phyloP scores from a whole-genome alignment of 1,139 yeast genomes.

The Kodamaea sp. region DNA sequence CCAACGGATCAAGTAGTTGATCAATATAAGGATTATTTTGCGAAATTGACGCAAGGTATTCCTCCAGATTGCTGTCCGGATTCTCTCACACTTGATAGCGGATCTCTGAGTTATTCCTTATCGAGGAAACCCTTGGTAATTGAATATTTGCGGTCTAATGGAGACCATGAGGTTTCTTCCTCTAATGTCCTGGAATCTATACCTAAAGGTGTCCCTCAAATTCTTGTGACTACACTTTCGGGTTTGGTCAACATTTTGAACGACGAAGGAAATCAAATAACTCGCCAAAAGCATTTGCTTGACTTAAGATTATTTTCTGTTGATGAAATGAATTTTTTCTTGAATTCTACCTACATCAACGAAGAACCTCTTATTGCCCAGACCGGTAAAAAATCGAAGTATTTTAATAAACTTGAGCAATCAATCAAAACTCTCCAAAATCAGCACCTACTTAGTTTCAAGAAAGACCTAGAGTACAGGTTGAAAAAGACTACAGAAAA shows the following conservation, averaged over 20 bases:
- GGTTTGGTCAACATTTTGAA: conserved; percentile 11
- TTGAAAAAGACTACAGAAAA: conserved; percentile 5
- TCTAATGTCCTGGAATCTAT: conserved; percentile 2
- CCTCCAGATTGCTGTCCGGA: conserved; percentile 29
- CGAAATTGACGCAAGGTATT: conserved; percentile 17
- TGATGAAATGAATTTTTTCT: conserved; percentile 24
- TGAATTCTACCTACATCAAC: conserved; percentile 17
- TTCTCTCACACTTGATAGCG: conserved; percentile 11
- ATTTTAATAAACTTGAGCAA: conserved; percentile 14
- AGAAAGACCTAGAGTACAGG: conserved; percentile 8
- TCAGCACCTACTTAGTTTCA: conserved; percentile 13
- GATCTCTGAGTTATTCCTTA: conserved; percentile 12
- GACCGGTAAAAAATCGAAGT: conserved; percentile 14
- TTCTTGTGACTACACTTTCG: conserved; percentile 24
- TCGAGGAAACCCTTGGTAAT: conserved; percentile 25
- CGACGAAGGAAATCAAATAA: conserved; percentile 1
- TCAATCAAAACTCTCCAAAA: conserved; percentile 17
- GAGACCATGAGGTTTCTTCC: conserved; percentile 2
- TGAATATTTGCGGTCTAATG: conserved; percentile 15
- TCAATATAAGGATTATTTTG: conserved; percentile 19
- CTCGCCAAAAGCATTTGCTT: conserved; percentile 8
- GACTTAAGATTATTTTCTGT: conserved; percentile 22
- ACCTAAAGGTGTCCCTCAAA: conserved; percentile 19
- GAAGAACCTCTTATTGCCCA: conserved; percentile 8
- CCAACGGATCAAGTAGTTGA: conserved; percentile 28